These are phyloP conservation scores for Colletotrichum cordylinicola DNA, from an alignment of 2,329 filamentous ascomycete species.

Conservation along the genomic window DNA sequence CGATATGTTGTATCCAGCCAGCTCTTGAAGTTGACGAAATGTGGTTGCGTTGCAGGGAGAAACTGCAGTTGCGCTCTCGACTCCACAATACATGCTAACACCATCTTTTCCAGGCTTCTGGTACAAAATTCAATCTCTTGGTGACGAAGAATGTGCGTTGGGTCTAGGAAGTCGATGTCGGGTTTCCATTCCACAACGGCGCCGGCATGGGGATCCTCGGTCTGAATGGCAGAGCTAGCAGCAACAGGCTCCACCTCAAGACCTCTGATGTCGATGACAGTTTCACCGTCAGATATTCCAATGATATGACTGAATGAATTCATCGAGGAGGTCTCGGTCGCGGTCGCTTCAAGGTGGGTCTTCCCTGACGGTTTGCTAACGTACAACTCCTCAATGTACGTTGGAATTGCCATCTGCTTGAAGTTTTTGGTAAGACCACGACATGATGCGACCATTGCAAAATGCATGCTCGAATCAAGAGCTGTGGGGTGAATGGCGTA, in stretches of 20 bases:
- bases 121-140: background rate
- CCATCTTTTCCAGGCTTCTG: background rate
- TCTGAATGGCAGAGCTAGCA: no score
- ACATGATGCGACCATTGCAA: constrained; percentile 28
- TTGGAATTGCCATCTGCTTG: background rate
- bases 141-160: background rate
- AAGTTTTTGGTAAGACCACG: background rate
- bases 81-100: constrained; percentile 8
- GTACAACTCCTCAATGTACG: constrained; percentile 1
- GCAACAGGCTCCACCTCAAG: background rate
- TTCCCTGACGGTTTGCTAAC: background rate
- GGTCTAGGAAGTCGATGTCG: background rate
- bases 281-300: background rate
- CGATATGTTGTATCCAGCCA: constrained; percentile 9
- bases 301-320: background rate
- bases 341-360: background rate
- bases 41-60: constrained; percentile 3
- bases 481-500: constrained; percentile 43
- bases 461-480: constrained; percentile 39
- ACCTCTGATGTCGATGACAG: constrained; percentile 5
- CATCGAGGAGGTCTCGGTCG: background rate
- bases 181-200: constrained; percentile 9
- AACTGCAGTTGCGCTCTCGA: constrained; percentile 4
- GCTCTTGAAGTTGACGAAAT: background rate
- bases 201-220: constrained; percentile 1